A percentile compares a stretch with the other conserved stretches of the same genome.
Evolutionary conservation across 1,139 yeast species (phyloP).

Genomic region (Blastobotrys illinoisensis): DNA sequence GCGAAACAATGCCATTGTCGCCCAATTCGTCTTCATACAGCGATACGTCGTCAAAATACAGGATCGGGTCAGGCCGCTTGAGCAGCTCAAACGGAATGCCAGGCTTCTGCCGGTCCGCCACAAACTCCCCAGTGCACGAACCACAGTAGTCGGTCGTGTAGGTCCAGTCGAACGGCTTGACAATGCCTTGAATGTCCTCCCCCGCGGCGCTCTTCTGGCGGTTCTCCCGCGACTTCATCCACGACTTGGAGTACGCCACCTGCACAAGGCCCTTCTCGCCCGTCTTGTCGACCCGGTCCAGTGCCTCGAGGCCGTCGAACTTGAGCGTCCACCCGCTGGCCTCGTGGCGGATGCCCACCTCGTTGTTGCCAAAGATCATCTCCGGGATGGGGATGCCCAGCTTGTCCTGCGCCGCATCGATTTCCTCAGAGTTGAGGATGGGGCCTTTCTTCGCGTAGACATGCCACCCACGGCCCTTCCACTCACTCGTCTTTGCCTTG

Average conservation of each 20-base stretch:
- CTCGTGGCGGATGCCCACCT: conserved; percentile 44
- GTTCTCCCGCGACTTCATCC: conserved; percentile 64
- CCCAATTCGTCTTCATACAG: conserved; percentile 93
- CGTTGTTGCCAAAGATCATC: conserved; percentile 93
- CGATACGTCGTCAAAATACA: conserved; percentile 83
- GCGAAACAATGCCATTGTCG: conserved; percentile 84
- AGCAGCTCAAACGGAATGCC: conserved; percentile 66
- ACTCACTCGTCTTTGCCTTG: conserved; percentile 8
- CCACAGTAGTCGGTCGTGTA: conserved; percentile 80
- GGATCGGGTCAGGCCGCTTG: conserved; percentile 72
- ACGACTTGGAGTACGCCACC: conserved; percentile 84
- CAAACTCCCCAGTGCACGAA: neutral
- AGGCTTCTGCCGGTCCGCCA: conserved; percentile 16
- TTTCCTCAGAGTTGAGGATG: conserved; percentile 65
- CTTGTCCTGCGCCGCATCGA: conserved; percentile 59
- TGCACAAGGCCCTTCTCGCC: conserved; percentile 47
- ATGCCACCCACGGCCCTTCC: conserved; percentile 61
- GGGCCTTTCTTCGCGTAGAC: conserved; percentile 70
- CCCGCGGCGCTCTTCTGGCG: conserved; percentile 24
- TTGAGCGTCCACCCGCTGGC: conserved; percentile 43
- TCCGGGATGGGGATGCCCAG: conserved; percentile 86
- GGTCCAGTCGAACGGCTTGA: conserved; percentile 95
- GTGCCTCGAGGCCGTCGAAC: conserved; percentile 77
- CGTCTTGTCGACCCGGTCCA: conserved; percentile 54
- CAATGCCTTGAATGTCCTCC: conserved; percentile 45